Evolutionary conservation across 257 asterid genomes (phyloP).

Genomic region (Solanum clarkiae): DNA sequence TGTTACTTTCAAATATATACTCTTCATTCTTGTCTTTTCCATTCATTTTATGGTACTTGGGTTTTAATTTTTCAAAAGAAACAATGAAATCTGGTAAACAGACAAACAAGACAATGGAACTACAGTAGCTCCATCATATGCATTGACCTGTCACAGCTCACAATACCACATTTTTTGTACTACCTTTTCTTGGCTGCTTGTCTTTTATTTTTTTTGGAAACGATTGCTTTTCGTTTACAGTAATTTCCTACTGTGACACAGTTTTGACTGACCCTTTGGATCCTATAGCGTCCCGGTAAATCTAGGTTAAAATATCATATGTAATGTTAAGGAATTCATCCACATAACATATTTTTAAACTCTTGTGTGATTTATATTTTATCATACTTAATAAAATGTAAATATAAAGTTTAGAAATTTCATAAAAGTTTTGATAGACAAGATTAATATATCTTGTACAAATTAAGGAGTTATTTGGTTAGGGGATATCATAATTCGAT

Average conservation of each 20-base stretch:
- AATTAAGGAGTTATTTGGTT: not conserved
- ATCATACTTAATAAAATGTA: not conserved
- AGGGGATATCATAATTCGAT: not conserved
- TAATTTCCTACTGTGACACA: not conserved
- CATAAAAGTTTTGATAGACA: not conserved
- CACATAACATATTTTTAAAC: not conserved
- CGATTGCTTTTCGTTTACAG: not conserved
- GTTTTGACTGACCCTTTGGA: not conserved
- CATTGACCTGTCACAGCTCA: not conserved
- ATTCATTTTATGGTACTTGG: not conserved
- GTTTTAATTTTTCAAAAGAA: not conserved
- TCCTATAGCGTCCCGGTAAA: not conserved
- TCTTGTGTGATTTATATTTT: not conserved
- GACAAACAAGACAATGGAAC: not conserved
- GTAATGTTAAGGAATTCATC: not conserved
- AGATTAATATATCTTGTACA: too few relatives aligned
- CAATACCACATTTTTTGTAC: not conserved
- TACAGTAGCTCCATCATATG: not conserved
- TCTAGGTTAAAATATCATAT: not conserved
- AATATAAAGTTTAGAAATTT: too few relatives aligned
- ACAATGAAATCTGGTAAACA: not conserved
- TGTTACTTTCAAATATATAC: not conserved
- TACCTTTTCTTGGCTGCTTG: not conserved
- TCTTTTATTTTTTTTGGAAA: not conserved
- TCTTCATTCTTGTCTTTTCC: not conserved